Percentiles rank a stretch among this genome's conserved stretches.
Evolutionary conservation across 768 basidiomycete species (phyloP).

Genomic region (Strobilomyces dryophilus): DNA sequence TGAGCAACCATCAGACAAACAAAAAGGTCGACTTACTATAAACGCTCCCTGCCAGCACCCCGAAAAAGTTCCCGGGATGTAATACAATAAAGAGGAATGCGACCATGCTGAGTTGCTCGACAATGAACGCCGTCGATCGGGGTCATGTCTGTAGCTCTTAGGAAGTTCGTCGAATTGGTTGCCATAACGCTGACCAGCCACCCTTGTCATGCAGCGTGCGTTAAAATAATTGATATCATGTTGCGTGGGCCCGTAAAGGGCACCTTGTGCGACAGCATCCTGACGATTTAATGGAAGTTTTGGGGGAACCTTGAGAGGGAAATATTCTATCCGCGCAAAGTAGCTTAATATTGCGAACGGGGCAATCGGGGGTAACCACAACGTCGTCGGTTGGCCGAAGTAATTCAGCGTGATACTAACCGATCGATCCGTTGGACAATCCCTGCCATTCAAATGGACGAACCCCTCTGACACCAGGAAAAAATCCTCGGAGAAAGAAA

Average conservation of each 20-base stretch:
- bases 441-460: slow-evolving; percentile 20
- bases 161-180: slow-evolving; percentile 15
- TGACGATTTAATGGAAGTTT: slow-evolving; percentile 38
- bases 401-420: slow-evolving; percentile 34
- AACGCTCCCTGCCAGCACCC: slow-evolving; percentile 50
- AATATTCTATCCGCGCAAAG: slow-evolving; percentile 40
- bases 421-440: slow-evolving; percentile 30
- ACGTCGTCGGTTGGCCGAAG: slow-evolving; percentile 36
- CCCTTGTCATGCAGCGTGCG: slow-evolving; percentile 39
- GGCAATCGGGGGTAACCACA: slow-evolving; percentile 41
- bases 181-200: slow-evolving; percentile 24
- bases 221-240: slow-evolving; percentile 46
- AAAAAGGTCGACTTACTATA: slow-evolving; percentile 33
- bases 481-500: slow-evolving; percentile 33
- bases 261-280: slow-evolving; percentile 29
- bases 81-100: slow-evolving; percentile 20
- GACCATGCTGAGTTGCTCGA: background rate
- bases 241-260: slow-evolving; percentile 37
- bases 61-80: slow-evolving; percentile 41
- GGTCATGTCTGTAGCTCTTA: slow-evolving; percentile 31
- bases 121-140: slow-evolving; percentile 28
- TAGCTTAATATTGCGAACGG: slow-evolving; percentile 47
- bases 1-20: slow-evolving; percentile 1
- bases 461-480: slow-evolving; percentile 21
- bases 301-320: slow-evolving; percentile 34